phyloP scores from a whole-genome alignment of 2,329 filamentous ascomycete species.

The Claviceps quebecensis region DNA sequence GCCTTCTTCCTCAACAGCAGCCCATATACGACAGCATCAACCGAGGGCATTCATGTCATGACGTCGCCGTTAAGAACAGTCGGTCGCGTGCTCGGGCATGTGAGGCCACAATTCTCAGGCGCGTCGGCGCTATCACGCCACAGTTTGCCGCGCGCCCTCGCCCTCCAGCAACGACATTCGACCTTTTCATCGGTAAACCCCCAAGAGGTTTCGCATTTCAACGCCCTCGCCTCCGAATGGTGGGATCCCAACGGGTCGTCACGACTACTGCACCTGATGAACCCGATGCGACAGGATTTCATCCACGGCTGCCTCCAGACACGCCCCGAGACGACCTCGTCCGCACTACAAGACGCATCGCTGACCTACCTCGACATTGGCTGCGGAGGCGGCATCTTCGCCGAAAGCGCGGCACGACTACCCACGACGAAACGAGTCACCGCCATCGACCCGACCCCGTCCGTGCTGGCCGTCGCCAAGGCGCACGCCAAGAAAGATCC shows the following conservation, averaged over 20 bases:
- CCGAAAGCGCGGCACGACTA: conserved; percentile 67
- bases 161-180: conserved; percentile 9
- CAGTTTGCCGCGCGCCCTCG: background rate
- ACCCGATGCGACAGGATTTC: conserved; percentile 89
- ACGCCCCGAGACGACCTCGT: conserved; percentile 25
- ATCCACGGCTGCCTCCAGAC: conserved; percentile 56
- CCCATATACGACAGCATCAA: background rate
- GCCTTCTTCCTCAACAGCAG: background rate
- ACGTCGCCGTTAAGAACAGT: background rate
- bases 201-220: conserved; percentile 87
- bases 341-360: conserved; percentile 13
- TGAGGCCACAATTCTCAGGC: background rate
- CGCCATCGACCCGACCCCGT: conserved; percentile 64
- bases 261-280: conserved; percentile 91
- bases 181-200: conserved; percentile 64
- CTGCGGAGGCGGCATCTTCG: conserved; percentile 93
- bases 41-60: background rate
- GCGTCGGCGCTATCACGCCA: background rate
- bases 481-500: conserved; percentile 66
- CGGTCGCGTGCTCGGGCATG: conserved; percentile 1
- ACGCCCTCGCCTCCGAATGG: conserved; percentile 82
- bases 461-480: conserved; percentile 61
- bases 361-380: conserved; percentile 79
- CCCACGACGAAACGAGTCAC: conserved; percentile 49
- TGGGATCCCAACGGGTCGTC: conserved; percentile 94